phyloP scores from a whole-genome alignment of 2,329 filamentous ascomycete species.

The Colletotrichum agaves region DNA sequence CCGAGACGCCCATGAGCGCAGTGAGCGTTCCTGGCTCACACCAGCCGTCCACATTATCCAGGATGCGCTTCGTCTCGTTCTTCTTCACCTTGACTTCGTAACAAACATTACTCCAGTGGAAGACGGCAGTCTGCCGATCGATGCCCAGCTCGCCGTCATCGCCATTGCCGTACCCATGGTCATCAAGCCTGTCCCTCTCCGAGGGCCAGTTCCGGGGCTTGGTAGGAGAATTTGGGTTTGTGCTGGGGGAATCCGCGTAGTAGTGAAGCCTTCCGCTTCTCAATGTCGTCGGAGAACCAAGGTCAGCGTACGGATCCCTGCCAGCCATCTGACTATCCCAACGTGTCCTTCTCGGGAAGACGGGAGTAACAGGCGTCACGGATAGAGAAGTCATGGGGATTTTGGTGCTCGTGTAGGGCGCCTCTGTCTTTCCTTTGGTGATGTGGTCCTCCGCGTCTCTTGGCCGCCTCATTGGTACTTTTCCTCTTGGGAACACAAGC shows the following conservation, averaged over 20 bases:
- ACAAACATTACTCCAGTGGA: constrained; percentile 78
- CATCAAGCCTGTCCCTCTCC: background rate
- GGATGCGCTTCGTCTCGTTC: constrained; percentile 68
- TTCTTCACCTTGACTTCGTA: constrained; percentile 79
- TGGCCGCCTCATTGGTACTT: background rate
- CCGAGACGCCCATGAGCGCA: constrained; percentile 77
- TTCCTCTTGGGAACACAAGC: constrained; percentile 31
- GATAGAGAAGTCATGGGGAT: constrained; percentile 6
- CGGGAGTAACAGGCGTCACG: background rate
- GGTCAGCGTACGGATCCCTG: constrained; percentile 6
- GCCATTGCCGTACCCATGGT: background rate
- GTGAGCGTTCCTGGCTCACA: constrained; percentile 80
- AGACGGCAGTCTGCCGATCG: constrained; percentile 67
- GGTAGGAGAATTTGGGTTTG: background rate
- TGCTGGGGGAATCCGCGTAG: background rate
- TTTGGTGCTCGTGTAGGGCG: background rate
- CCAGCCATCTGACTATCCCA: background rate
- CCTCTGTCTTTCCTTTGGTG: constrained; percentile 21
- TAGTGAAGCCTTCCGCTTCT: background rate
- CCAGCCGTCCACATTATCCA: constrained; percentile 79
- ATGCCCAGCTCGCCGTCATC: constrained; percentile 42
- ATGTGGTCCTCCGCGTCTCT: constrained; percentile 16
- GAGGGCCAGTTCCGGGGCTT: background rate
- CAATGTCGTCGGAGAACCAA: constrained; percentile 1
- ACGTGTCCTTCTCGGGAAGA: background rate